Conservation (phyloP, 1,284 basidiomycete genomes). For the Phaffia rhodozyma region DNA sequence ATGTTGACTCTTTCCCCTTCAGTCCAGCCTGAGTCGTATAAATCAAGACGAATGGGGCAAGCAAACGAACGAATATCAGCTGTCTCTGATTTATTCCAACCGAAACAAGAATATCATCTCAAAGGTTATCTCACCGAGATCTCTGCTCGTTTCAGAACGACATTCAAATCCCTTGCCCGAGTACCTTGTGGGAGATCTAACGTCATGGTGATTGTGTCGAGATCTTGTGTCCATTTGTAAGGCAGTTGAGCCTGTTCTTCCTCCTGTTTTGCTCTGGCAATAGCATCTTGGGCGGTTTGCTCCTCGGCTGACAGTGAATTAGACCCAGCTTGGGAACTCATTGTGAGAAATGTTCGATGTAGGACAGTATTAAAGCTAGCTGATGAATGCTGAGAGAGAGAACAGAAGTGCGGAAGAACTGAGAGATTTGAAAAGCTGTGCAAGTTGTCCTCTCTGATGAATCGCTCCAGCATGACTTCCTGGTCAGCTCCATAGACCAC, state of each 20-base stretch:
- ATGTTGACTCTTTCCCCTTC: slow-evolving; percentile 71
- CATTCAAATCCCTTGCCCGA: slow-evolving; percentile 58
- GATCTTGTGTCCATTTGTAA: slow-evolving; percentile 83
- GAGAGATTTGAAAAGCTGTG: too few species aligned
- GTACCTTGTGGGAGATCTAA: slow-evolving; percentile 81
- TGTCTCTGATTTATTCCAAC: neutral
- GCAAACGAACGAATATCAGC: neutral
- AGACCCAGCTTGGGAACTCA: slow-evolving; percentile 1
- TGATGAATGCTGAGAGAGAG: too few species aligned
- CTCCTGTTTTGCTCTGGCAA: slow-evolving; percentile 10
- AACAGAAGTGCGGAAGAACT: too few species aligned
- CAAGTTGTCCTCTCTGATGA: too few species aligned
- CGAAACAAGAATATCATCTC: neutral
- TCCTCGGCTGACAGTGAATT: slow-evolving; percentile 14
- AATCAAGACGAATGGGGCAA: neutral
- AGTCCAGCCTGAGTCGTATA: slow-evolving; percentile 47
- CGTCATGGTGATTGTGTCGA: slow-evolving; percentile 72
- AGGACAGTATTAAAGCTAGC: slow-evolving; percentile 7
- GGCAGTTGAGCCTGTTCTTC: slow-evolving; percentile 54
- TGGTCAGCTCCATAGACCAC: too few species aligned
- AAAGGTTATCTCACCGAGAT: slow-evolving; percentile 41
- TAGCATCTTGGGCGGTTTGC: slow-evolving; percentile 12
- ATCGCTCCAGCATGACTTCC: too few species aligned
- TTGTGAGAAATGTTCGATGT: neutral
- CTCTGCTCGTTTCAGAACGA: slow-evolving; percentile 68